phyloP scores from a whole-genome alignment of 192 early-diverging fungal genomes.

The Rhizophagus prolifer region DNA sequence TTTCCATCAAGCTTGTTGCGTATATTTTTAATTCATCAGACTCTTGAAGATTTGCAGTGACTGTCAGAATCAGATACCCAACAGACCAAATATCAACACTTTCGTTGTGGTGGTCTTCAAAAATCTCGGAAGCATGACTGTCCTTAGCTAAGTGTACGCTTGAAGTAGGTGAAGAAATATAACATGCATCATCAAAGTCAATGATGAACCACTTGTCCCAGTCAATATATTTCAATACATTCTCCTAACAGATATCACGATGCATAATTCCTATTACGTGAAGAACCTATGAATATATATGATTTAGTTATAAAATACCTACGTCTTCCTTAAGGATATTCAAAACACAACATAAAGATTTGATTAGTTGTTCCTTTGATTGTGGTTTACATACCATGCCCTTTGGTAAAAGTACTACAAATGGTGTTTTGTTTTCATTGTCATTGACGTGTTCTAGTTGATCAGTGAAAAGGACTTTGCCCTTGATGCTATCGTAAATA shows the following conservation, averaged over 20 bases:
- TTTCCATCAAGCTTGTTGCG: not conserved
- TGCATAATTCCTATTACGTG: conserved; percentile 11
- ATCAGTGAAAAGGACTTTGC: conserved; percentile 26
- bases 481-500: conserved; percentile 17
- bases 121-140: conserved; percentile 20
- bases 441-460: not conserved
- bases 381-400: conserved; percentile 10
- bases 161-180: conserved; percentile 15
- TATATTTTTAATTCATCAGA: not conserved
- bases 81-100: conserved; percentile 31
- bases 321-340: conserved; percentile 11
- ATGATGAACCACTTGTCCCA: conserved; percentile 20
- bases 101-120: not conserved
- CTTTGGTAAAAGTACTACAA: conserved; percentile 14
- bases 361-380: conserved; percentile 21
- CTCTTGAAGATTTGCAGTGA: conserved; percentile 2
- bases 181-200: conserved; percentile 21
- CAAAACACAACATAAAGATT: conserved; percentile 20
- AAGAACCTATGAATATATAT: not conserved
- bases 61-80: not conserved
- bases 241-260: conserved; percentile 14
- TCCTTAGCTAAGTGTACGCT: not conserved
- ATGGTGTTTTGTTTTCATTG: not conserved
- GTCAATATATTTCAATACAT: conserved; percentile 25
- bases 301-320: conserved; percentile 7